Percentiles rank a stretch among this genome's conserved stretches.
phyloP scores from a whole-genome alignment of 257 asterid genomes.

The Penstemon eatonii region DNA sequence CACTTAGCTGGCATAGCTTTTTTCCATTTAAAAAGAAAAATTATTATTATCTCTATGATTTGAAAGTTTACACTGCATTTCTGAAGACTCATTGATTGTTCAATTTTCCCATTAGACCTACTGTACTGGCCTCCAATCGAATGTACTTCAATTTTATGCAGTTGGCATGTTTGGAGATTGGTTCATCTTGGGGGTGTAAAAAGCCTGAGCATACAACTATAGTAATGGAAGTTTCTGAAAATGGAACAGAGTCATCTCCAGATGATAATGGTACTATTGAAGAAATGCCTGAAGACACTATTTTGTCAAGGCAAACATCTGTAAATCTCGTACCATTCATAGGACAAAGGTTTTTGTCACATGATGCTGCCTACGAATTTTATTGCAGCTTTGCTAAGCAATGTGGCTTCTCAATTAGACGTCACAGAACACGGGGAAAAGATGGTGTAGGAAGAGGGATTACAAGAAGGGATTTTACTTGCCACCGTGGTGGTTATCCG shows the following conservation, averaged over 20 bases:
- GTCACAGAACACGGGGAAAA: conserved; percentile 59
- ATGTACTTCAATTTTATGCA: conserved; percentile 9
- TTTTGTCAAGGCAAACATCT: conserved; percentile 51
- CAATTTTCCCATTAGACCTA: neutral
- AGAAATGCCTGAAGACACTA: conserved; percentile 59
- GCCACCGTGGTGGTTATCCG: conserved; percentile 65
- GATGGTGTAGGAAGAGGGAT: conserved; percentile 66
- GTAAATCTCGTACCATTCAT: conserved; percentile 57
- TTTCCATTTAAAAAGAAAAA: neutral
- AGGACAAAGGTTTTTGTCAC: conserved; percentile 60
- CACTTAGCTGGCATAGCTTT: neutral
- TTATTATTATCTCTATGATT: neutral
- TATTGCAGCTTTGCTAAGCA: conserved; percentile 61
- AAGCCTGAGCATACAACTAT: conserved; percentile 42
- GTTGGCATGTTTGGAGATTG: conserved; percentile 27
- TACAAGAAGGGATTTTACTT: conserved; percentile 60
- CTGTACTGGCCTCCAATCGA: neutral
- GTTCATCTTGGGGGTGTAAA: conserved; percentile 20
- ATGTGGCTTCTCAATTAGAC: conserved; percentile 62
- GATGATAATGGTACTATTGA: conserved; percentile 58
- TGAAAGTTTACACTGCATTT: neutral
- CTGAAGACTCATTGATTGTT: neutral
- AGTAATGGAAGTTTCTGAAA: conserved; percentile 41
- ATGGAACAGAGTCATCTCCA: conserved; percentile 59
- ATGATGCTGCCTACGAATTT: conserved; percentile 61